A percentile compares a stretch with the other conserved stretches of the same genome.
Conservation (phyloP, 768 basidiomycete species). For the Russula ochroleuca region DNA sequence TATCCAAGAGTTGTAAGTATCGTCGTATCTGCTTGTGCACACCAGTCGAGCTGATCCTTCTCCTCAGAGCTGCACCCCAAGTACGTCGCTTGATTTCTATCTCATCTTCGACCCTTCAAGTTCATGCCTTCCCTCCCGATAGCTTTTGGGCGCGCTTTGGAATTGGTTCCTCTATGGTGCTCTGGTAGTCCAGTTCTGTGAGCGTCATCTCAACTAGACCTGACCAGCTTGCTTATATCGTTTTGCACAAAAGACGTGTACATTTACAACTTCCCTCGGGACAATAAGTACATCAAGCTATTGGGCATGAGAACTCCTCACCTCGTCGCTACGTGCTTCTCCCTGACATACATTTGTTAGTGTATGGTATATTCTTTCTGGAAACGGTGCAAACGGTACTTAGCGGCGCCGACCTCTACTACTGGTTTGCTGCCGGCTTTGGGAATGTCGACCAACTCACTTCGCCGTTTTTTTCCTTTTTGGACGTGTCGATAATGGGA, state of each 20-base stretch:
- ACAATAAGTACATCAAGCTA: constrained; percentile 5
- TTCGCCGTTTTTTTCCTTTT: constrained; percentile 27
- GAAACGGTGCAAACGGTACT: constrained; percentile 32
- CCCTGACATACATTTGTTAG: constrained; percentile 19
- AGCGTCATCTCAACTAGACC: constrained; percentile 5
- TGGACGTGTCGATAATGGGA: constrained; percentile 34
- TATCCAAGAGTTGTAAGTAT: constrained; percentile 1
- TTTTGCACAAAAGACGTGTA: constrained; percentile 3
- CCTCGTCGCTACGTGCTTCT: neutral
- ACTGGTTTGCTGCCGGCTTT: constrained; percentile 33
- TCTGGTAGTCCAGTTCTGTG: constrained; percentile 35
- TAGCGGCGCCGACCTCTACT: constrained; percentile 31
- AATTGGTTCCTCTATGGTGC: constrained; percentile 33
- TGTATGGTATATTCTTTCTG: constrained; percentile 30
- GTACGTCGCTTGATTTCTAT: neutral
- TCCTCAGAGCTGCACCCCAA: constrained; percentile 10
- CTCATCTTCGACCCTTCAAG: neutral
- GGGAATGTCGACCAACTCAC: constrained; percentile 31
- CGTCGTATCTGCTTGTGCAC: neutral
- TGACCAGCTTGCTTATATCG: neutral
- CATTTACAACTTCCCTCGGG: constrained; percentile 17
- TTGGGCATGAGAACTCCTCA: constrained; percentile 3
- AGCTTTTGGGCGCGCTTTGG: constrained; percentile 23
- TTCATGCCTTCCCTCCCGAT: neutral
- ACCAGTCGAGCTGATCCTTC: neutral